phyloP scores from a whole-genome alignment of 2,329 filamentous ascomycete species.

The Tolypocladium ovalisporum region DNA sequence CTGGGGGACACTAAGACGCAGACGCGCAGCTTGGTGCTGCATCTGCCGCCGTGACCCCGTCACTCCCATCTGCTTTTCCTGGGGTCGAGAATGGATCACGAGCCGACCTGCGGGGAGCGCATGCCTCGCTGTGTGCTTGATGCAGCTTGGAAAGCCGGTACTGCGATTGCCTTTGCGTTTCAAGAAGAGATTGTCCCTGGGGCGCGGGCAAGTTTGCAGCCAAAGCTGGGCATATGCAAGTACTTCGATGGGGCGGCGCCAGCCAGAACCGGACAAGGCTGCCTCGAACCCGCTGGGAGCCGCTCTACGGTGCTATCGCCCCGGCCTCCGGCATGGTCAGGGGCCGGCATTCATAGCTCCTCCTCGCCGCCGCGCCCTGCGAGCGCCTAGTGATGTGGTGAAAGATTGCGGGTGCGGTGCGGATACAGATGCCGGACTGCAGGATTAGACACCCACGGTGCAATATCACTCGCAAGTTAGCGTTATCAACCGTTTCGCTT shows the following conservation, averaged over 20 bases:
- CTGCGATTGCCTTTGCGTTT: background rate
- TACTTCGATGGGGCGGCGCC: background rate
- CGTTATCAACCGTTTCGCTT: background rate
- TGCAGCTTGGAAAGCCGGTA: background rate
- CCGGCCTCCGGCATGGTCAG: background rate
- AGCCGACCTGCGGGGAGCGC: background rate
- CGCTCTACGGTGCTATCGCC: background rate
- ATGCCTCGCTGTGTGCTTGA: background rate
- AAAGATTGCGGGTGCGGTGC: background rate
- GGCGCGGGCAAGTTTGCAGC: background rate
- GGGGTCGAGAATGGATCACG: background rate
- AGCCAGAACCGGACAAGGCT: background rate
- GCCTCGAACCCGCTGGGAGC: background rate
- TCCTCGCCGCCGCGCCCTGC: background rate
- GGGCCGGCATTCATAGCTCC: background rate
- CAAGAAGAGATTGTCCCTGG: background rate
- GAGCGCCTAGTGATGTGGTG: background rate
- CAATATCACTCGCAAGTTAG: background rate
- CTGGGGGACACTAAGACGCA: background rate
- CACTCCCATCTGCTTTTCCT: background rate
- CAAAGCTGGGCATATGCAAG: background rate
- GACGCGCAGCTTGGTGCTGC: background rate
- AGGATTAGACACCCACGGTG: background rate
- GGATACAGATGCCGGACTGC: background rate
- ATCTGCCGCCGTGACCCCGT: constrained; percentile 1